A percentile compares a stretch with the other conserved stretches of the same genome.
phyloP scores from a whole-genome alignment of 2,329 filamentous ascomycete species.

The Alternaria hordeiaustralica region DNA sequence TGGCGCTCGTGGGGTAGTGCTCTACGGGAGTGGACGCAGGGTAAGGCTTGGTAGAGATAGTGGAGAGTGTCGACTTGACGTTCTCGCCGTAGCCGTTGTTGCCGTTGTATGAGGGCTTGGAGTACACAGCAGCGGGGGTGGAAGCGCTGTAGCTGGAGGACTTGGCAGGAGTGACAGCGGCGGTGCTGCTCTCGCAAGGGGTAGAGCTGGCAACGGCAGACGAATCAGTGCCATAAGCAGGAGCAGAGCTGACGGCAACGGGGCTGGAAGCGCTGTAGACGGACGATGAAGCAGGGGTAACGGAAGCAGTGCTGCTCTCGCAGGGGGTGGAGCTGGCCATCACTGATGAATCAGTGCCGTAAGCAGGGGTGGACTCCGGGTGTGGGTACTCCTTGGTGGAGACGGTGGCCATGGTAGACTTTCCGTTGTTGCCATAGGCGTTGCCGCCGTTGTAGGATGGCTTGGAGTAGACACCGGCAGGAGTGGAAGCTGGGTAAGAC shows the following conservation, averaged over 20 bases:
- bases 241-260: not conserved
- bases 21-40: not conserved
- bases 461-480: slow-evolving; percentile 1
- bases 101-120: slow-evolving; percentile 6
- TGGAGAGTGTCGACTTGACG: slow-evolving; percentile 2
- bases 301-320: not conserved
- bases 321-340: not conserved
- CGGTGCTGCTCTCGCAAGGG: slow-evolving; percentile 9
- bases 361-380: not conserved
- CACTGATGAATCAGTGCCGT: not conserved
- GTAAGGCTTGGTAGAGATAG: slow-evolving; percentile 1
- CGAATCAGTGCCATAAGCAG: not conserved
- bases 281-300: not conserved
- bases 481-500: not conserved
- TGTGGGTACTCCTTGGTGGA: not conserved
- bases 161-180: not conserved
- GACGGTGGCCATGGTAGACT: slow-evolving; percentile 2
- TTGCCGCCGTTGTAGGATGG: slow-evolving; percentile 2
- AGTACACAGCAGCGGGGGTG: not conserved
- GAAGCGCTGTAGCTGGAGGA: slow-evolving; percentile 3
- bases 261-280: not conserved
- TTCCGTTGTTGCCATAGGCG: not conserved
- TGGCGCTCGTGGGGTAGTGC: not conserved
- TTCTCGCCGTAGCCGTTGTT: not conserved
- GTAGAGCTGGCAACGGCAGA: not conserved